Percentiles rank a stretch among this genome's conserved stretches.
Conservation (phyloP, 2,329 filamentous ascomycete genomes). For the Tolypocladium inflatum region DNA sequence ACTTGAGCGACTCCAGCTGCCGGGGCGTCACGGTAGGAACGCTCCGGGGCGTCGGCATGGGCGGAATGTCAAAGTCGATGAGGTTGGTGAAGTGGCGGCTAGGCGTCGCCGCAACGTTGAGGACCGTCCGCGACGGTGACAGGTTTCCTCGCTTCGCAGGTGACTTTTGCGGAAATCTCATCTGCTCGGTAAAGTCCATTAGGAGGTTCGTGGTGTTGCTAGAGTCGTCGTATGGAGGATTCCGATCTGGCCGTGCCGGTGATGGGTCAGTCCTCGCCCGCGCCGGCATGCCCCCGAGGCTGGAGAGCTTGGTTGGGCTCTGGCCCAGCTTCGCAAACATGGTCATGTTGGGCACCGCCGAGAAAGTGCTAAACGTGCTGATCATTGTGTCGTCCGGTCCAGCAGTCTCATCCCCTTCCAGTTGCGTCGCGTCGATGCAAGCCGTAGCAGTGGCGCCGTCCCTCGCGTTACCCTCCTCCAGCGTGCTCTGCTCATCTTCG, state of each 20-base stretch:
- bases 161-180: slow-evolving; percentile 38
- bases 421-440: slow-evolving; percentile 15
- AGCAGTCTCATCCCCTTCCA: slow-evolving; percentile 28
- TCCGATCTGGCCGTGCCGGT: slow-evolving; percentile 24
- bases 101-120: slow-evolving; percentile 32
- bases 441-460: slow-evolving; percentile 12
- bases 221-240: slow-evolving; percentile 29
- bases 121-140: slow-evolving; percentile 21
- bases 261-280: slow-evolving; percentile 25
- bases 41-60: slow-evolving; percentile 82
- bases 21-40: slow-evolving; percentile 85
- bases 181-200: slow-evolving; percentile 78
- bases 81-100: slow-evolving; percentile 54
- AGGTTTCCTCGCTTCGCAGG: slow-evolving; percentile 28
- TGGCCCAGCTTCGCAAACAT: slow-evolving; percentile 67
- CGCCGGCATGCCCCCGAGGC: slow-evolving; percentile 27
- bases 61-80: slow-evolving; percentile 75
- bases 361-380: slow-evolving; percentile 84
- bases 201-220: slow-evolving; percentile 67
- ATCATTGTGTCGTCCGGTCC: slow-evolving; percentile 62
- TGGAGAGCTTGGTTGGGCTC: slow-evolving; percentile 46
- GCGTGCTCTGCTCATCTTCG: slow-evolving; percentile 38
- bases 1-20: slow-evolving; percentile 89
- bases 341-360: slow-evolving; percentile 80
- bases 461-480: slow-evolving; percentile 19